Evolutionary conservation across 2,329 filamentous ascomycete genomes (phyloP).

Genomic region (Neonectria sp.): DNA sequence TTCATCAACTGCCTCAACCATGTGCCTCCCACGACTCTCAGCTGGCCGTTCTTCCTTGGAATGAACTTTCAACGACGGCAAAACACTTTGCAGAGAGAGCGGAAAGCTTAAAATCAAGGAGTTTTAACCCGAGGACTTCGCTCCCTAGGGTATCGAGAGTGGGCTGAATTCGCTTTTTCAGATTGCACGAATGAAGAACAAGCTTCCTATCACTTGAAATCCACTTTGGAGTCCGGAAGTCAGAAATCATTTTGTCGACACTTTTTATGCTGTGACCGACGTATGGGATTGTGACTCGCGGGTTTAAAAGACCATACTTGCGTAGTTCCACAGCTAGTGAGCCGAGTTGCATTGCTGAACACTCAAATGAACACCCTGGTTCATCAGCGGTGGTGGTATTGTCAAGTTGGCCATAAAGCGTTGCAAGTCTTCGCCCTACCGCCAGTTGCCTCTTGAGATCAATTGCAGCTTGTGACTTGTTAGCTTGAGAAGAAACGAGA

Average conservation of each 20-base stretch:
- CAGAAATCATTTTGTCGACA: not conserved
- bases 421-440: slow-evolving; percentile 3
- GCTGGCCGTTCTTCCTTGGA: no score
- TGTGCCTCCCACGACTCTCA: no score
- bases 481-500: not conserved
- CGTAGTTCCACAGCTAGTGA: slow-evolving; percentile 31
- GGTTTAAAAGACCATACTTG: slow-evolving; percentile 8
- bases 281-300: not conserved
- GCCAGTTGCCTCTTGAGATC: no score
- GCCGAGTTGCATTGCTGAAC: slow-evolving; percentile 37
- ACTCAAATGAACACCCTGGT: slow-evolving; percentile 30
- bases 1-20: no score
- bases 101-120: no score
- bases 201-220: no score
- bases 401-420: slow-evolving; percentile 12
- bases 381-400: not conserved
- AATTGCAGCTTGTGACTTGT: slow-evolving; percentile 12
- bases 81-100: no score
- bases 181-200: no score
- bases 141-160: not conserved
- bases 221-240: not conserved
- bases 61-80: no score
- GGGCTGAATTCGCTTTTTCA: not conserved
- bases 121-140: no score
- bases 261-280: not conserved